These are phyloP conservation scores for Fusarium lyarnte DNA, from an alignment of 2,329 filamentous ascomycete genomes.

Conservation along the genomic window DNA sequence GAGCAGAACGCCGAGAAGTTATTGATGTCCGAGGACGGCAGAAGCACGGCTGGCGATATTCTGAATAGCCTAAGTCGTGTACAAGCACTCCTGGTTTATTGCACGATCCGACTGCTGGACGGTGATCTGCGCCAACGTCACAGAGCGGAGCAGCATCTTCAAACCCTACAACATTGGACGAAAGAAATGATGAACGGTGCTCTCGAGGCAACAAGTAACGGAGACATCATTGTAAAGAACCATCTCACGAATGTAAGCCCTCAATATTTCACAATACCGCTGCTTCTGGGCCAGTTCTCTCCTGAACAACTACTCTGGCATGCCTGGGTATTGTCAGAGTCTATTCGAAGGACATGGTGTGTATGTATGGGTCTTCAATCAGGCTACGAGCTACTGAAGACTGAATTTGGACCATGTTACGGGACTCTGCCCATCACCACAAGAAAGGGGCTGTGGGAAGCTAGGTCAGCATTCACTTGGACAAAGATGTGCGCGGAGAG, in stretches of 20 bases:
- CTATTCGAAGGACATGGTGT: constrained; percentile 44
- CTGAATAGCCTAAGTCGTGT: constrained; percentile 31
- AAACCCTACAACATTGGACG: constrained; percentile 27
- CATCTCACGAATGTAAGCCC: not conserved
- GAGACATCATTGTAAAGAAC: constrained; percentile 18
- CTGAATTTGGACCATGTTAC: constrained; percentile 11
- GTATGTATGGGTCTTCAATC: constrained; percentile 32
- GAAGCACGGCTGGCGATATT: not conserved
- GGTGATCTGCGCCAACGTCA: constrained; percentile 37
- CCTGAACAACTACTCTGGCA: constrained; percentile 39
- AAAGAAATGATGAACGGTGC: constrained; percentile 9
- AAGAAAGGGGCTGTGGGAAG: constrained; percentile 44
- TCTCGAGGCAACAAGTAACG: not conserved
- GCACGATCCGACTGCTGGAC: constrained; percentile 39
- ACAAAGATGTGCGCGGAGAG: constrained; percentile 25
- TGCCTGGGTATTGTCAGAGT: constrained; percentile 46
- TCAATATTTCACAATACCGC: not conserved
- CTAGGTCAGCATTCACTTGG: constrained; percentile 34
- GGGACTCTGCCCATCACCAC: constrained; percentile 38
- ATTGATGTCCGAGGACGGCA: not conserved
- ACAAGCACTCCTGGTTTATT: constrained; percentile 37
- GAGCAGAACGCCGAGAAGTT: constrained; percentile 16
- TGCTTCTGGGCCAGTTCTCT: not conserved
- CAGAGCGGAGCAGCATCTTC: constrained; percentile 33
- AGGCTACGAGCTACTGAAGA: constrained; percentile 28